Evolutionary conservation across 1,139 yeast genomes (phyloP).

Genomic region (Magnusiomyces starmeri): DNA sequence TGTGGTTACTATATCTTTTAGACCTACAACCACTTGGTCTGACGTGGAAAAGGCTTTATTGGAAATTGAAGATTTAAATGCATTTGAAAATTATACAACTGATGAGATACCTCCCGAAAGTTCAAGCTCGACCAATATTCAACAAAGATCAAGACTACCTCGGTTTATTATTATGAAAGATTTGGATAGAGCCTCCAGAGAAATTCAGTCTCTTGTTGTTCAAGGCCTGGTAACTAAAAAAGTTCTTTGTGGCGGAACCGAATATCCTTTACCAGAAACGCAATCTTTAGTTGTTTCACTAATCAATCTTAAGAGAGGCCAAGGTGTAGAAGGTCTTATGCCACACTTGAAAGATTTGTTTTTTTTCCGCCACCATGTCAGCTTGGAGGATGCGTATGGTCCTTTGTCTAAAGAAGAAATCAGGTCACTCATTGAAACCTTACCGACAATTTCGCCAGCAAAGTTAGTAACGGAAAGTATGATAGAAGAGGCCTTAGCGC

Average conservation of each 20-base stretch:
- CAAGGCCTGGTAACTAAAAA: conserved; percentile 4
- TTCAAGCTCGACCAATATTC: not conserved
- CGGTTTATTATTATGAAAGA: conserved; percentile 4
- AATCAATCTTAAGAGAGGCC: conserved; percentile 1
- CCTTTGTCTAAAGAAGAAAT: conserved; percentile 5
- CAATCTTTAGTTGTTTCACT: not conserved
- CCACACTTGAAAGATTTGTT: conserved; percentile 14
- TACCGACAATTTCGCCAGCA: conserved; percentile 10
- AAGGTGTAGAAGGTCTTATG: conserved; percentile 5
- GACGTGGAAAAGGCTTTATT: conserved; percentile 4
- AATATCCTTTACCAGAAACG: conserved; percentile 3
- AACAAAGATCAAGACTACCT: not conserved
- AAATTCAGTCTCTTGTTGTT: conserved; percentile 4
- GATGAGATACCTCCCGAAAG: not conserved
- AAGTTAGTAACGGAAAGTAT: conserved; percentile 3
- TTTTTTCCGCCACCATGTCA: conserved; percentile 15
- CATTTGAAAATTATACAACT: not conserved
- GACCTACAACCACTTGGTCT: not conserved
- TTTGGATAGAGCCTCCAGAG: conserved; percentile 3
- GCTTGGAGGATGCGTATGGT: conserved; percentile 6
- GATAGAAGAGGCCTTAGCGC: conserved; percentile 3
- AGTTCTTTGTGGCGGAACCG: conserved; percentile 1
- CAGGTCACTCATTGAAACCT: not conserved
- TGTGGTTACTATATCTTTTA: conserved; percentile 1
- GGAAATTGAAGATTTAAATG: not conserved